These are phyloP conservation scores for Curvularia lunata DNA, from an alignment of 2,329 filamentous ascomycete genomes.

Conservation along the genomic window DNA sequence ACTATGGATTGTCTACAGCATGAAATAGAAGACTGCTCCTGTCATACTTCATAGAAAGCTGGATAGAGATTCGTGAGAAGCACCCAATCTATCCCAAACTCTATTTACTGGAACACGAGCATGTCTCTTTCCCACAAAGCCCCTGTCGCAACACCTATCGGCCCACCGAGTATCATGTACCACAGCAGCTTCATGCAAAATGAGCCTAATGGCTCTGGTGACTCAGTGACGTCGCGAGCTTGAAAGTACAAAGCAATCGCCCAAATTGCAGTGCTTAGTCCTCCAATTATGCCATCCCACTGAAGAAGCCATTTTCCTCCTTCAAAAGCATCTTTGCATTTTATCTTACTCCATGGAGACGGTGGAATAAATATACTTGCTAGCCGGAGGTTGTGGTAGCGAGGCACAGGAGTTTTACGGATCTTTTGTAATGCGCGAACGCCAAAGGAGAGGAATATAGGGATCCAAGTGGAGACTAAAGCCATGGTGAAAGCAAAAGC, in stretches of 20 bases:
- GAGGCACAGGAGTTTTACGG: not conserved
- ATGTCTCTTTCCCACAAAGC: conserved; percentile 4
- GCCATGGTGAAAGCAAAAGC: not conserved
- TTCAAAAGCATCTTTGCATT: conserved; percentile 2
- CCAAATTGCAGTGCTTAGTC: conserved; percentile 1
- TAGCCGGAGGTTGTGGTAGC: not conserved
- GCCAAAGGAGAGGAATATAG: not conserved
- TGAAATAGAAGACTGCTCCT: not conserved
- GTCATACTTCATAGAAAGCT: not conserved
- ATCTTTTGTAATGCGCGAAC: not conserved
- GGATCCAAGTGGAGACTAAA: not conserved
- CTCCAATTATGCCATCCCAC: conserved; percentile 3
- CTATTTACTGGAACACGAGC: not conserved
- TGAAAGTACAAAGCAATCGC: not conserved
- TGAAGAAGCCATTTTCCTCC: conserved; percentile 6
- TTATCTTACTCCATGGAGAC: not conserved
- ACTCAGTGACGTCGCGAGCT: not conserved
- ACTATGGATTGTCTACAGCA: not conserved
- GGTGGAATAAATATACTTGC: not conserved
- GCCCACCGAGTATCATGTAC: conserved; percentile 1
- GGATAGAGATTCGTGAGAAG: not conserved
- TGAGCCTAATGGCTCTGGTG: not conserved
- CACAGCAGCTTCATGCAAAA: not conserved
- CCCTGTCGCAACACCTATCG: conserved; percentile 2
- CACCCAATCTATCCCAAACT: conserved; percentile 17